phyloP scores from a whole-genome alignment of 1,284 basidiomycete genomes.

The Papiliotrema nemorosa region DNA sequence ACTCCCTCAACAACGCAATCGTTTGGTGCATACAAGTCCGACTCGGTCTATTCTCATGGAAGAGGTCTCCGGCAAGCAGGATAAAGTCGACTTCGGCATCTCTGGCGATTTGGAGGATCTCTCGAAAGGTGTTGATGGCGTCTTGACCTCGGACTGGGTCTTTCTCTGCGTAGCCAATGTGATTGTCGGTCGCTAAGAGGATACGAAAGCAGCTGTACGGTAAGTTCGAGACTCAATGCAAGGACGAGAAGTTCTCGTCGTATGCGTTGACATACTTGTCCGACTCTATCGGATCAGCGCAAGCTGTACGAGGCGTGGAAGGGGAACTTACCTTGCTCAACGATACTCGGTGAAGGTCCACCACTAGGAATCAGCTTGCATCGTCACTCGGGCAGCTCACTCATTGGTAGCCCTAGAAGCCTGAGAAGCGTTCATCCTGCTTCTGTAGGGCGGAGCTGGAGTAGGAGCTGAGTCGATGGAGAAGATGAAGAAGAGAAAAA shows the following conservation, averaged over 20 bases:
- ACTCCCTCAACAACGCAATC: slow-evolving; percentile 84
- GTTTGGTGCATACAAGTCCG: slow-evolving; percentile 83
- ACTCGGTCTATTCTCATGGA: slow-evolving; percentile 96
- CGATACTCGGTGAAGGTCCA: slow-evolving; percentile 32
- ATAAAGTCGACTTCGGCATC: slow-evolving; percentile 91
- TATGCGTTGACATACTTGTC: slow-evolving; percentile 20
- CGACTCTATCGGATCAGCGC: slow-evolving; percentile 15
- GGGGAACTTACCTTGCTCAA: slow-evolving; percentile 23
- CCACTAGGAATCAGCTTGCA: neutral
- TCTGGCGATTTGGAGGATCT: slow-evolving; percentile 85
- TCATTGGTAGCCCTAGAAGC: neutral
- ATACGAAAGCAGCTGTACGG: slow-evolving; percentile 62
- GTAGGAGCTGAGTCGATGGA: no score
- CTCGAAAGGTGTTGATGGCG: slow-evolving; percentile 90
- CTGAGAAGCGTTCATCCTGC: neutral
- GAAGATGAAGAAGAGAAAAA: no score
- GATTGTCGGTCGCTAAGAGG: slow-evolving; percentile 88
- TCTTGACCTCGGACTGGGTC: slow-evolving; percentile 94
- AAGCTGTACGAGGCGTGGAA: slow-evolving; percentile 6
- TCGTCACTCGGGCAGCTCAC: neutral
- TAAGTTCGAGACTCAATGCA: neutral
- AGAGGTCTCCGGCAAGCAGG: slow-evolving; percentile 90
- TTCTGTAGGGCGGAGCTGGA: neutral
- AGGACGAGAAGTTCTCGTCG: slow-evolving; percentile 1
- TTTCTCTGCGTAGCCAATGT: slow-evolving; percentile 91